These are phyloP conservation scores for Microdochium trichocladiopsis DNA, from an alignment of 2,329 filamentous ascomycete genomes.

Conservation along the genomic window DNA sequence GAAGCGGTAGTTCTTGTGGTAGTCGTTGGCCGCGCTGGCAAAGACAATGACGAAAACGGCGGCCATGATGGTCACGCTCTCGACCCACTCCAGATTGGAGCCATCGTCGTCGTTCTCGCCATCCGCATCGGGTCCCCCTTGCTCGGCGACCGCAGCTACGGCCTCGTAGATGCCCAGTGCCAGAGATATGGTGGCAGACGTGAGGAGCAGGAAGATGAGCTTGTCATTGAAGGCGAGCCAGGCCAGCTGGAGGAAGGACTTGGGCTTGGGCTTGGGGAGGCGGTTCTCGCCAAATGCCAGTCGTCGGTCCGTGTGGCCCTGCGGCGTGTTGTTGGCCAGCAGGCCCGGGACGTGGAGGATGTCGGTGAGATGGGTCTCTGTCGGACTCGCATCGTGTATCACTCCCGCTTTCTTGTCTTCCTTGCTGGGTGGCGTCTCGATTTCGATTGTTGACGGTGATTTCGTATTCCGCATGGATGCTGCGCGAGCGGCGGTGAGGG, in stretches of 20 bases:
- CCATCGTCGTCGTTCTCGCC: slow-evolving; percentile 30
- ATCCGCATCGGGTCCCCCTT: too few relatives aligned
- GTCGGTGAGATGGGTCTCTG: slow-evolving; percentile 13
- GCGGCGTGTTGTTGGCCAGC: not conserved
- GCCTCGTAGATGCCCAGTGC: slow-evolving; percentile 65
- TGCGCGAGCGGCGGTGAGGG: slow-evolving; percentile 11
- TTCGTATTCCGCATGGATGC: slow-evolving; percentile 4
- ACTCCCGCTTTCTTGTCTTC: not conserved
- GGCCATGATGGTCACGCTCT: slow-evolving; percentile 54
- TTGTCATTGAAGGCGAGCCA: slow-evolving; percentile 72
- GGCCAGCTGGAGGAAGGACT: slow-evolving; percentile 49
- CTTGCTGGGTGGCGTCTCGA: too few relatives aligned
- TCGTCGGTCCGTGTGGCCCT: slow-evolving; percentile 41
- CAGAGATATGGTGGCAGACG: slow-evolving; percentile 61
- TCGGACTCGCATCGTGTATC: too few relatives aligned
- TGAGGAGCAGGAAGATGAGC: slow-evolving; percentile 62
- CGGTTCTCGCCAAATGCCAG: slow-evolving; percentile 53
- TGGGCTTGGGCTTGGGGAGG: slow-evolving; percentile 52
- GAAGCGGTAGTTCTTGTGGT: slow-evolving; percentile 56
- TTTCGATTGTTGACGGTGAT: too few relatives aligned
- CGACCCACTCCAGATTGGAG: slow-evolving; percentile 50
- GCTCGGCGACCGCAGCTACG: slow-evolving; percentile 34
- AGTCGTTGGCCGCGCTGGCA: slow-evolving; percentile 54
- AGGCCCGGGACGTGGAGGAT: slow-evolving; percentile 15
- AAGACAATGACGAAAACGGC: slow-evolving; percentile 55